Evolutionary conservation across 371 early-diverging fungal species (phyloP), one percentile per base, ranked within the genome.

Genomic region (Smittium mucronatum): DNA sequence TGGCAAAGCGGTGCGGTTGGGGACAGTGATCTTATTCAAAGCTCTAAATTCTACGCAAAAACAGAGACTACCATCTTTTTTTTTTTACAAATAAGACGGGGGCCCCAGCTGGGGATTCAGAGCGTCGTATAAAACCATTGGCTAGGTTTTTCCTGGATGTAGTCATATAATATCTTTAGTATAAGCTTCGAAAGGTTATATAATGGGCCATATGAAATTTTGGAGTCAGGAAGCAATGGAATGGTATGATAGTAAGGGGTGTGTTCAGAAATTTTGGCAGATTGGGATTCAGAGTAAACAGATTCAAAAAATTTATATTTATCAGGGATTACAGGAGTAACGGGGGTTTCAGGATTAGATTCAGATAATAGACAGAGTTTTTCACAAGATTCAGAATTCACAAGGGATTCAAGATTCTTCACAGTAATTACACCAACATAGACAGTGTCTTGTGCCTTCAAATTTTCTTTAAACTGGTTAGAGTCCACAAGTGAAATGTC

Each of bases 31-130:
- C 8, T 47, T 30, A 71, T 87, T 87, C 0, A 86, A 36, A 0
- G 67, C 79, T 16, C 81, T 69, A 63, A 81, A 84, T 35, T 84
- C 63, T 5, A 30, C 33, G 31, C 29, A 61, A 5, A 33, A 30
- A 5, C 33, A n/a, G 63, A 61, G 29, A 61, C 63, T 61, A 47
- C 47, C 47, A 47, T 47, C 47, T 47, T 47, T 47, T 47, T 47
- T n/a, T 47, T 8, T 74, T 70, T 0, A 83, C 86, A 74, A 86
- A 86, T 2, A 85, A 63, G 1, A 84, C 75, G 17, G 86, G 86
- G 11, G 85, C 77, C 1, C 83, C 86, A 66, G 72, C 76, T 0
- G 84, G 83, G 0, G 83, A 82, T 0, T 70, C 30, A 17, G 69
- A 69, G 29, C 29, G 36, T 29, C 36, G n/a, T 1, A 70, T 70